Conservation (phyloP, 2,329 filamentous ascomycete species). For the Fusarium decemcellulare region DNA sequence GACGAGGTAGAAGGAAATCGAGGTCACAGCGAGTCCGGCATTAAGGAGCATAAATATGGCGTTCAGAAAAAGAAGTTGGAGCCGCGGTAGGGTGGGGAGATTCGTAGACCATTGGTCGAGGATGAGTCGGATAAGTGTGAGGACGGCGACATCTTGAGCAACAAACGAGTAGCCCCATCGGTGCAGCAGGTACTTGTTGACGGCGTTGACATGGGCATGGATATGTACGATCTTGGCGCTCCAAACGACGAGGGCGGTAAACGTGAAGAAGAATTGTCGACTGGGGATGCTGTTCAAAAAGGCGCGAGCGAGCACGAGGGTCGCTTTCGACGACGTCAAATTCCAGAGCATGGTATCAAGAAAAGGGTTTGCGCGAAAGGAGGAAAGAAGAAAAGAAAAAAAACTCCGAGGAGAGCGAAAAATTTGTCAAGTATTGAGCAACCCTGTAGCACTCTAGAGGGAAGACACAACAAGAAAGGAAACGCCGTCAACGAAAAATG, state of each 20-base stretch:
- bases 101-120: constrained; percentile 45
- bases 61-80: constrained; percentile 12
- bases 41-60: constrained; percentile 33
- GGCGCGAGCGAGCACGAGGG: too few species aligned
- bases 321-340: too few species aligned
- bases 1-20: constrained; percentile 50
- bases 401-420: too few species aligned
- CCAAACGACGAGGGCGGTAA: constrained; percentile 49
- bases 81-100: constrained; percentile 16
- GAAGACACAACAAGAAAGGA: too few species aligned
- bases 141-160: constrained; percentile 50
- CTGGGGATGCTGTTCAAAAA: constrained; percentile 39
- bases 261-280: constrained; percentile 50
- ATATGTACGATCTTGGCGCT: constrained; percentile 52
- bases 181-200: constrained; percentile 30
- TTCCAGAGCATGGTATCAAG: too few species aligned
- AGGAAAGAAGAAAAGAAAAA: too few species aligned
- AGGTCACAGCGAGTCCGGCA: constrained; percentile 21
- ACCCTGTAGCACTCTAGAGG: too few species aligned
- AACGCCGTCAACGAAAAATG: too few species aligned
- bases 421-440: too few species aligned
- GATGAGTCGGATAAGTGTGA: constrained; percentile 50
- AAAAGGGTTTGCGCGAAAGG: too few species aligned
- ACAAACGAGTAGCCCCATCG: constrained; percentile 51
- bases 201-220: constrained; percentile 48